Conservation (phyloP, 371 early-diverging fungal species). For the Syncephalis fuscata region DNA sequence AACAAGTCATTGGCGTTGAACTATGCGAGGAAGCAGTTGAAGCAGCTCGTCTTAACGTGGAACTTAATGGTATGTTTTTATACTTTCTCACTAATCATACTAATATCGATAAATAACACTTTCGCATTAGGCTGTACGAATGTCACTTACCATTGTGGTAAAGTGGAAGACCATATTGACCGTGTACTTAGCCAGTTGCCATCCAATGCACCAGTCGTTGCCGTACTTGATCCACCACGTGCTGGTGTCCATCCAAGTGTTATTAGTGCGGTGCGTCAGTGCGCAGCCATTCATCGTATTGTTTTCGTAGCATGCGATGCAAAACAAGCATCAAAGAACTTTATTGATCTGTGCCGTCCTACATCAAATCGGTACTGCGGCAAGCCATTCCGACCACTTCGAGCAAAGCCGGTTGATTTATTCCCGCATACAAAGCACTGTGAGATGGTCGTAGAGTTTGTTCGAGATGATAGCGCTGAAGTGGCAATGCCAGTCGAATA, state of each 20-base stretch:
- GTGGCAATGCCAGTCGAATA: too few relatives aligned
- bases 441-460: conserved; percentile 57
- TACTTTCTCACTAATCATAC: conserved; percentile 1
- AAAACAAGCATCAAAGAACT: conserved; percentile 38
- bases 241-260: conserved; percentile 45
- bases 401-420: conserved; percentile 49
- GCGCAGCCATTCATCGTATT: conserved; percentile 30
- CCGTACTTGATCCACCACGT: conserved; percentile 71
- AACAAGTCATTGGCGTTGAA: conserved; percentile 62
- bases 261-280: conserved; percentile 39
- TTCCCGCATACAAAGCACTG: conserved; percentile 65
- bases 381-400: conserved; percentile 36
- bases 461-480: conserved; percentile 4
- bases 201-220: conserved; percentile 22
- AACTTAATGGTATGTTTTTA: conserved; percentile 25
- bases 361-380: conserved; percentile 34
- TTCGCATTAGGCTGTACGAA: conserved; percentile 33
- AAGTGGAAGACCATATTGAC: conserved; percentile 47
- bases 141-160: conserved; percentile 32
- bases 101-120: too few relatives aligned
- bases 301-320: conserved; percentile 66
- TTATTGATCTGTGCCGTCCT: conserved; percentile 43
- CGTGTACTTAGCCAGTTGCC: conserved; percentile 8
- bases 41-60: conserved; percentile 59
- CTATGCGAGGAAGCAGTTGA: conserved; percentile 49